Percentiles rank a stretch among this genome's conserved stretches.
Evolutionary conservation across 1,139 yeast genomes (phyloP).

Genomic region (Yamadazyma epiphylla): DNA sequence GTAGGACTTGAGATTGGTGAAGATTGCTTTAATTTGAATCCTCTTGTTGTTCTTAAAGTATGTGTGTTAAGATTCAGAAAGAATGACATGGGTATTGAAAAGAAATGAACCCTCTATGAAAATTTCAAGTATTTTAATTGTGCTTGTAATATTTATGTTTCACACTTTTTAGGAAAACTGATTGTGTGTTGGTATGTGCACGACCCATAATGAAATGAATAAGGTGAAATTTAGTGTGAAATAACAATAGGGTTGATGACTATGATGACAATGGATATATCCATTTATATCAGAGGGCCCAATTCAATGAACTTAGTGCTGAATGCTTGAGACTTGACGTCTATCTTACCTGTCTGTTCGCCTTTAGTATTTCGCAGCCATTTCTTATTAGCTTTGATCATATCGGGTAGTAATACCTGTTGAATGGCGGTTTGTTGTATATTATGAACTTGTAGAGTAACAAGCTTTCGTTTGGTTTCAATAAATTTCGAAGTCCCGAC

Average conservation of each 20-base stretch:
- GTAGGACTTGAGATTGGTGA: constrained; percentile 44
- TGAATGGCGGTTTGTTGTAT: no score
- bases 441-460: no score
- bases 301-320: not conserved
- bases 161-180: constrained; percentile 5
- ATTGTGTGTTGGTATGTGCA: not conserved
- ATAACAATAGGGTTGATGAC: no score
- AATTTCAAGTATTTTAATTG: constrained; percentile 1
- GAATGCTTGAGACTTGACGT: not conserved
- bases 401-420: no score
- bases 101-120: constrained; percentile 2
- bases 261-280: no score
- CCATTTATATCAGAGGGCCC: no score
- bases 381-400: no score
- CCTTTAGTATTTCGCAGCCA: no score
- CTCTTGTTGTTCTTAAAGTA: constrained; percentile 51
- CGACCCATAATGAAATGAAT: not conserved
- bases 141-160: constrained; percentile 5
- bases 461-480: no score
- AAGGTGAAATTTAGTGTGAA: not conserved
- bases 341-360: no score
- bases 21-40: constrained; percentile 44
- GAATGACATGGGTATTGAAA: constrained; percentile 10
- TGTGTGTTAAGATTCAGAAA: constrained; percentile 59
- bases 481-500: no score